Conservation (phyloP, 495 filamentous ascomycete genomes). For the Daldinia grandis region DNA sequence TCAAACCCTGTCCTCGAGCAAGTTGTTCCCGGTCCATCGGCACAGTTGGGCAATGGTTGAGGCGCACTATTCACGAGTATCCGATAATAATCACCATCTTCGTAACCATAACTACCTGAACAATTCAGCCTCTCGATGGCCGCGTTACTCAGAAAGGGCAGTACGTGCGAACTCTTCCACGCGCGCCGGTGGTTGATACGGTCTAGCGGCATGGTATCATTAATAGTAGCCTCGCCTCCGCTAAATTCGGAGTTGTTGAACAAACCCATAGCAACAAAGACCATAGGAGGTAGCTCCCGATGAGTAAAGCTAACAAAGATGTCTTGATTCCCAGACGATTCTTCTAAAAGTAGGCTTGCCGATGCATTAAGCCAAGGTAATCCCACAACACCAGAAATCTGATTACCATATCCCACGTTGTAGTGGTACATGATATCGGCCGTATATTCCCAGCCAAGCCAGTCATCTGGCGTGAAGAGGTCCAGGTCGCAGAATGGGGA, state of each 20-base stretch:
- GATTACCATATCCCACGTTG: slow-evolving; percentile 58
- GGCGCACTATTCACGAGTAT: slow-evolving; percentile 49
- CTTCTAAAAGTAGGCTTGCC: slow-evolving; percentile 46
- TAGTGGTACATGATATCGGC: slow-evolving; percentile 59
- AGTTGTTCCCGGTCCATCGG: slow-evolving; percentile 49
- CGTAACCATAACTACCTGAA: slow-evolving; percentile 46
- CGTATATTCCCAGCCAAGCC: slow-evolving; percentile 59
- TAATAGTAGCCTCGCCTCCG: slow-evolving; percentile 50
- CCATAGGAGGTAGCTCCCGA: slow-evolving; percentile 58
- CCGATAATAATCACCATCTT: slow-evolving; percentile 51
- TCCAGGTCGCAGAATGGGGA: slow-evolving; percentile 56
- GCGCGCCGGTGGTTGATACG: slow-evolving; percentile 55
- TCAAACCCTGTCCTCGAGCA: slow-evolving; percentile 46
- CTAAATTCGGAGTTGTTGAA: slow-evolving; percentile 60
- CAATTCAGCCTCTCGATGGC: slow-evolving; percentile 55
- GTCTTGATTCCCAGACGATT: slow-evolving; percentile 47
- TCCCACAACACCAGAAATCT: slow-evolving; percentile 52
- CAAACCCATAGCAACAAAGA: slow-evolving; percentile 58
- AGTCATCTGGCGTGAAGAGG: slow-evolving; percentile 58
- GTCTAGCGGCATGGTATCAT: slow-evolving; percentile 59
- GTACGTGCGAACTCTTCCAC: slow-evolving; percentile 56
- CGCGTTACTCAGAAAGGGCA: slow-evolving; percentile 56
- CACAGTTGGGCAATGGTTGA: slow-evolving; percentile 47
- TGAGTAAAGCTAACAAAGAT: slow-evolving; percentile 61
- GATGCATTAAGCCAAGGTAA: slow-evolving; percentile 60